Evolutionary conservation across 164 flowering plant genomes (phyloP).

Genomic region (Dillenia suffruticosa): DNA sequence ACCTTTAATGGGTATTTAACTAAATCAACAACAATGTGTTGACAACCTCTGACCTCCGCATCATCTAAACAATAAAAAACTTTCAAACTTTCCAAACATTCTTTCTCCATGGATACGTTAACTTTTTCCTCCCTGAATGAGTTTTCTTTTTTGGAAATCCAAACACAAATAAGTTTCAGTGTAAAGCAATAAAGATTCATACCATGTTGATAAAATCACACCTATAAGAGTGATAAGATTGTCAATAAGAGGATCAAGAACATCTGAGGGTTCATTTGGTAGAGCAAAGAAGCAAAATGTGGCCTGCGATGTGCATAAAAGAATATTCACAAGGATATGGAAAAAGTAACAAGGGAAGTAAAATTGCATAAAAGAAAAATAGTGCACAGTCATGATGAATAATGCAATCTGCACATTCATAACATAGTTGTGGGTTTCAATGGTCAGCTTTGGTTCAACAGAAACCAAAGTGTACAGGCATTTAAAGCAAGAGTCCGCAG

Average conservation of each 20-base stretch:
- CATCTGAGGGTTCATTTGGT: slow-evolving; percentile 78
- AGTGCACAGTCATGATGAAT: not conserved
- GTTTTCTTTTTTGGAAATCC: too few species aligned
- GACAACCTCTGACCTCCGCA: too few species aligned
- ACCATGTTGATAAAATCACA: slow-evolving; percentile 93
- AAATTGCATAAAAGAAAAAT: not conserved
- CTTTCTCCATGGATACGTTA: too few species aligned
- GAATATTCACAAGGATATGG: not conserved
- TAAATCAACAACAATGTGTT: too few species aligned
- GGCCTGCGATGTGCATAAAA: slow-evolving; percentile 55
- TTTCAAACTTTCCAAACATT: too few species aligned
- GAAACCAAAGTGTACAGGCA: slow-evolving; percentile 97
- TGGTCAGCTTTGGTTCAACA: slow-evolving; percentile 86
- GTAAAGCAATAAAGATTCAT: slow-evolving; percentile 11
- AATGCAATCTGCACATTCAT: slow-evolving; percentile 58
- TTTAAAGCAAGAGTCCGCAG: slow-evolving; percentile 77
- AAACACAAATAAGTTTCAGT: too few species aligned
- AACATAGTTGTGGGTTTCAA: slow-evolving; percentile 80
- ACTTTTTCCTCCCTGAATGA: too few species aligned
- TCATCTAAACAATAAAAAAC: too few species aligned
- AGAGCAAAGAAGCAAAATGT: slow-evolving; percentile 89
- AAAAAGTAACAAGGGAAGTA: not conserved
- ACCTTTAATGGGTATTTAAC: too few species aligned
- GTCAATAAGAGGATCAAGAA: slow-evolving; percentile 74
- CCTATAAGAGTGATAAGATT: slow-evolving; percentile 85